Percentiles rank a stretch among this genome's conserved stretches.
Conservation (phyloP, 768 basidiomycete species). For the Lactarius quietus region DNA sequence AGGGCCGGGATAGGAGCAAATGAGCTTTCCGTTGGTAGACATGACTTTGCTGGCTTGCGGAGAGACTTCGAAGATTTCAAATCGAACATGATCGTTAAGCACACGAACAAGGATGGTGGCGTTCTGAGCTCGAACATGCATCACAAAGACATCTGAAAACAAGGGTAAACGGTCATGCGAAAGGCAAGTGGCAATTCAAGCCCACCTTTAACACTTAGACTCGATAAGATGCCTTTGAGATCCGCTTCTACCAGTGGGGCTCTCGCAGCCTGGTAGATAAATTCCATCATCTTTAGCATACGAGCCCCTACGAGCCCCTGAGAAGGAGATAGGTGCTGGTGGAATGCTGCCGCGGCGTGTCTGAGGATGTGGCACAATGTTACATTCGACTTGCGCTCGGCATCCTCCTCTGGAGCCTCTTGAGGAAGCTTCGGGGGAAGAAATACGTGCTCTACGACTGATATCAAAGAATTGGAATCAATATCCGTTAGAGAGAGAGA, state of each 20-base stretch:
- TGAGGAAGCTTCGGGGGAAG: slow-evolving; percentile 21
- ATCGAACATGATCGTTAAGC: background rate
- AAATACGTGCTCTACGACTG: no score
- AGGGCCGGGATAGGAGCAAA: slow-evolving; percentile 36
- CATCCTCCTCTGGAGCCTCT: background rate
- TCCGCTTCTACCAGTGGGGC: background rate
- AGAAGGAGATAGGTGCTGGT: background rate
- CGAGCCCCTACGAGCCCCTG: background rate
- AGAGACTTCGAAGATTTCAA: slow-evolving; percentile 41
- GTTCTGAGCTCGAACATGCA: slow-evolving; percentile 15
- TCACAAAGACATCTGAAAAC: slow-evolving; percentile 6
- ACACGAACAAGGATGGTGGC: slow-evolving; percentile 6
- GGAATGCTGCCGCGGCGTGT: background rate
- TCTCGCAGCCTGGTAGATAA: background rate
- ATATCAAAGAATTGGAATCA: background rate
- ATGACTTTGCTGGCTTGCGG: slow-evolving; percentile 38
- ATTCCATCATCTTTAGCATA: slow-evolving; percentile 11
- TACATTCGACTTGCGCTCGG: background rate
- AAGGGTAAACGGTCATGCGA: background rate
- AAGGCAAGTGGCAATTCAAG: background rate
- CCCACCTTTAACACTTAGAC: background rate
- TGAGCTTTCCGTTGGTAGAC: slow-evolving; percentile 36
- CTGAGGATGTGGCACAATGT: slow-evolving; percentile 12
- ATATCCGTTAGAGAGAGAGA: background rate
- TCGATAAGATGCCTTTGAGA: no score